These are phyloP conservation scores for Takashimella tepidaria DNA, from an alignment of 1,284 basidiomycete species.

Conservation along the genomic window DNA sequence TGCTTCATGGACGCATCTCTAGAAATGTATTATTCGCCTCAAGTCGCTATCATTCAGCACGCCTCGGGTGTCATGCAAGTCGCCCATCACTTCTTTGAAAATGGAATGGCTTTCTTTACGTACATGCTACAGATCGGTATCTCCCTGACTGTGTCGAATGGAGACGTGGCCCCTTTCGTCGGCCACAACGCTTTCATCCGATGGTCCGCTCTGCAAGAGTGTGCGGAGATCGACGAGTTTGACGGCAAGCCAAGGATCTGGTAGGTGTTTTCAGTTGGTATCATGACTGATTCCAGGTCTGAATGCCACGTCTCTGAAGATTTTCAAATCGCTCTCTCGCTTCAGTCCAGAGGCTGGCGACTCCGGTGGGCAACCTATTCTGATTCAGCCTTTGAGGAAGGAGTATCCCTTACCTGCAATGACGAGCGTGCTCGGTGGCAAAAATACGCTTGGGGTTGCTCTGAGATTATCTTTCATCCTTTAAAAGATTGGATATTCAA, in stretches of 20 bases:
- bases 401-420: slow-evolving; percentile 68
- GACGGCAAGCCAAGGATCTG: slow-evolving; percentile 66
- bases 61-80: slow-evolving; percentile 61
- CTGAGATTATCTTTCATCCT: slow-evolving; percentile 24
- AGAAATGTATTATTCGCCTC: slow-evolving; percentile 66
- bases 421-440: slow-evolving; percentile 77
- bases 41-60: slow-evolving; percentile 62
- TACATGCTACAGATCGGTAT: slow-evolving; percentile 62
- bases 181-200: slow-evolving; percentile 80
- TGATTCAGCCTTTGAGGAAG: slow-evolving; percentile 70
- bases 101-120: slow-evolving; percentile 72
- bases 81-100: slow-evolving; percentile 74
- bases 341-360: slow-evolving; percentile 55
- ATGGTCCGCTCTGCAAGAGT: slow-evolving; percentile 76
- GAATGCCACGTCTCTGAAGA: slow-evolving; percentile 67
- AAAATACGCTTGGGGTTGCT: slow-evolving; percentile 68
- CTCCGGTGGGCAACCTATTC: slow-evolving; percentile 75
- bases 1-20: slow-evolving; percentile 75
- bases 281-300: background rate
- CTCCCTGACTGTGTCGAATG: slow-evolving; percentile 60
- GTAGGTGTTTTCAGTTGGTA: slow-evolving; percentile 48
- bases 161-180: slow-evolving; percentile 67
- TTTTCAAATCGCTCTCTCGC: slow-evolving; percentile 64
- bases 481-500: slow-evolving; percentile 61
- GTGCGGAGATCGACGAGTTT: slow-evolving; percentile 60